phyloP scores from a whole-genome alignment of 169 alveolate genomes.

The Cryptosporidium tyzzeri region DNA sequence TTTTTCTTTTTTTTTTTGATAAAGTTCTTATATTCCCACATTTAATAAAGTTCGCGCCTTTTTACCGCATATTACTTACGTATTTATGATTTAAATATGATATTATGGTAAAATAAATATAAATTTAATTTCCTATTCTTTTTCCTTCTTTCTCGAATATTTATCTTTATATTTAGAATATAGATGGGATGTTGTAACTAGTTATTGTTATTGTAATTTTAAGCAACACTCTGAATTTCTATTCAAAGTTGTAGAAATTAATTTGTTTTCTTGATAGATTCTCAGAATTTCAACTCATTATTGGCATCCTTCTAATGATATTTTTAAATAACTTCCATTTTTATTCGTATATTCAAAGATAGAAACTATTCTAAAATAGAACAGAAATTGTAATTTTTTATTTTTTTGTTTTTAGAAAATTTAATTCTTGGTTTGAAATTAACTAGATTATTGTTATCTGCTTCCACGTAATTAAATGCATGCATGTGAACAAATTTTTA shows the following conservation, averaged over 20 bases:
- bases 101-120: too few species aligned
- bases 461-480: neutral
- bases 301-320: too few species aligned
- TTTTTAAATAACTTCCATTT: too few species aligned
- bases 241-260: neutral
- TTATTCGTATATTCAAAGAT: too few species aligned
- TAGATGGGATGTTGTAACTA: too few species aligned
- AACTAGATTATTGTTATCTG: neutral
- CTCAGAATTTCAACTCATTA: too few species aligned
- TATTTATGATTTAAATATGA: neutral
- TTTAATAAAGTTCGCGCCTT: conserved; percentile 10
- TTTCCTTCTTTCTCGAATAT: neutral
- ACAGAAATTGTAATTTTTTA: too few species aligned
- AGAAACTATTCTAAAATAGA: too few species aligned
- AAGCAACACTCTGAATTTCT: neutral
- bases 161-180: neutral
- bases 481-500: neutral
- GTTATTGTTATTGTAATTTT: too few species aligned
- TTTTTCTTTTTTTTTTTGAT: neutral
- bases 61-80: conserved; percentile 43
- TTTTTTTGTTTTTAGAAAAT: too few species aligned
- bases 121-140: neutral
- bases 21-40: conserved; percentile 7
- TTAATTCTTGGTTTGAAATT: neutral
- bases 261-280: too few species aligned